phyloP scores from a whole-genome alignment of 441 rosid species.

The Flueggea neowawraea region DNA sequence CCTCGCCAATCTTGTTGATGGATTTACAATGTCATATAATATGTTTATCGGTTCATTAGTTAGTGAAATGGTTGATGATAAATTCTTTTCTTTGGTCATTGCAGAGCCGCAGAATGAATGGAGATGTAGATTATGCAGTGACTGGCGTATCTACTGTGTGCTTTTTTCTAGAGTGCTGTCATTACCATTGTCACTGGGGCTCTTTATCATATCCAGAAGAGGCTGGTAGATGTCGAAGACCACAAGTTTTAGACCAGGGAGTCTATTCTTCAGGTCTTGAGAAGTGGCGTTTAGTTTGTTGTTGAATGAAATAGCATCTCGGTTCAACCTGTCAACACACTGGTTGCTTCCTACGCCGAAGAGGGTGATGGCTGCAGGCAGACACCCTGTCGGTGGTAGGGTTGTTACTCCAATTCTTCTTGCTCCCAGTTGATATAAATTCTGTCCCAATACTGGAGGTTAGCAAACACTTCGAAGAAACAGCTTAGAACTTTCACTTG shows the following conservation, averaged over 20 bases:
- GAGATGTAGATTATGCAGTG: too few species aligned
- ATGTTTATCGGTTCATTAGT: too few species aligned
- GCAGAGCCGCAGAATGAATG: too few species aligned
- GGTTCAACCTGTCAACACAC: constrained; percentile 74
- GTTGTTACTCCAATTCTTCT: constrained; percentile 83
- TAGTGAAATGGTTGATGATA: too few species aligned
- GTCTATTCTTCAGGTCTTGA: too few species aligned
- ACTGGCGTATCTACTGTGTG: constrained; percentile 1
- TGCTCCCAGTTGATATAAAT: constrained; percentile 69
- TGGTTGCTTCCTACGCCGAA: constrained; percentile 71
- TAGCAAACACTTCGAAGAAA: too few species aligned
- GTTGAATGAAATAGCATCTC: constrained; percentile 74
- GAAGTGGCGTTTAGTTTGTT: constrained; percentile 62
- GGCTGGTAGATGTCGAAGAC: constrained; percentile 82
- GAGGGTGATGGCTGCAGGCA: constrained; percentile 90
- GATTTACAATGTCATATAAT: too few species aligned
- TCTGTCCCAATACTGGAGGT: constrained; percentile 38
- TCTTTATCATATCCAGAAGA: constrained; percentile 67
- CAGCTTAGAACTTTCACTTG: background rate
- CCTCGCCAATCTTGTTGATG: background rate
- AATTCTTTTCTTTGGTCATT: too few species aligned
- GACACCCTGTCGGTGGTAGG: constrained; percentile 87
- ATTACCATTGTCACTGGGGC: constrained; percentile 66
- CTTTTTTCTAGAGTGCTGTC: constrained; percentile 16
- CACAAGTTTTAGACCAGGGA: constrained; percentile 82